phyloP scores from a whole-genome alignment of 768 basidiomycete genomes.

The Paxillus ammoniavirescens region DNA sequence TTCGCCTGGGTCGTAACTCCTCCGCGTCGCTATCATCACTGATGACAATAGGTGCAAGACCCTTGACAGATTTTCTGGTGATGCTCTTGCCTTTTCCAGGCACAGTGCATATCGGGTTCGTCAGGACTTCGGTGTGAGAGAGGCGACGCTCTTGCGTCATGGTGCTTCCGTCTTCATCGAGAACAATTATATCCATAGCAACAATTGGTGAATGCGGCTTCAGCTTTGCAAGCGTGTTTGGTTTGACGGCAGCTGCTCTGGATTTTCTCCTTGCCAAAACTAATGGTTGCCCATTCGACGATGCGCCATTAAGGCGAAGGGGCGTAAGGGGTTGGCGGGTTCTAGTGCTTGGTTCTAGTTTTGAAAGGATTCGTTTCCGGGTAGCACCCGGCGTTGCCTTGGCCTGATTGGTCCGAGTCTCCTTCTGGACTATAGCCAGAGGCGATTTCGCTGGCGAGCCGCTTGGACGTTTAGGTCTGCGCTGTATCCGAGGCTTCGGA shows the following conservation, averaged over 20 bases:
- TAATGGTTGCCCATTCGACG: slow-evolving; percentile 35
- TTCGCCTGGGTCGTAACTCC: slow-evolving; percentile 17
- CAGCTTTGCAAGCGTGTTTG: slow-evolving; percentile 25
- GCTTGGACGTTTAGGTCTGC: slow-evolving; percentile 10
- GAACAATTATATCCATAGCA: slow-evolving; percentile 63
- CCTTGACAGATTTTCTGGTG: not conserved
- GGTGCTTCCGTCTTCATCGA: slow-evolving; percentile 59
- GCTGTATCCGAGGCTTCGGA: slow-evolving; percentile 10
- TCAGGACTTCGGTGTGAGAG: slow-evolving; percentile 43
- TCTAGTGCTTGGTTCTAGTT: slow-evolving; percentile 15
- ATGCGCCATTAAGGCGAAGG: slow-evolving; percentile 35
- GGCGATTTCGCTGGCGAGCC: slow-evolving; percentile 20
- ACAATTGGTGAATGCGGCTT: slow-evolving; percentile 49
- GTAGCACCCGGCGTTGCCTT: slow-evolving; percentile 10
- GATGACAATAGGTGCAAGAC: slow-evolving; percentile 18
- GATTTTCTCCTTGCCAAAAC: slow-evolving; percentile 22
- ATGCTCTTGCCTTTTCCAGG: slow-evolving; percentile 9
- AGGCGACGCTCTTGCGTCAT: slow-evolving; percentile 62
- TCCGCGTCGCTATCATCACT: slow-evolving; percentile 31
- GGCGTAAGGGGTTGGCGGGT: slow-evolving; percentile 41
- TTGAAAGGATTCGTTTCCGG: slow-evolving; percentile 15
- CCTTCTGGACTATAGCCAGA: slow-evolving; percentile 29
- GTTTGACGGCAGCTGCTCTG: slow-evolving; percentile 12
- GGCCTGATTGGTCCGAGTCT: slow-evolving; percentile 21
- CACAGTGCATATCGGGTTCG: slow-evolving; percentile 27